These are phyloP conservation scores for Microsporum audouinii DNA, from an alignment of 2,329 filamentous ascomycete genomes.

Conservation along the genomic window DNA sequence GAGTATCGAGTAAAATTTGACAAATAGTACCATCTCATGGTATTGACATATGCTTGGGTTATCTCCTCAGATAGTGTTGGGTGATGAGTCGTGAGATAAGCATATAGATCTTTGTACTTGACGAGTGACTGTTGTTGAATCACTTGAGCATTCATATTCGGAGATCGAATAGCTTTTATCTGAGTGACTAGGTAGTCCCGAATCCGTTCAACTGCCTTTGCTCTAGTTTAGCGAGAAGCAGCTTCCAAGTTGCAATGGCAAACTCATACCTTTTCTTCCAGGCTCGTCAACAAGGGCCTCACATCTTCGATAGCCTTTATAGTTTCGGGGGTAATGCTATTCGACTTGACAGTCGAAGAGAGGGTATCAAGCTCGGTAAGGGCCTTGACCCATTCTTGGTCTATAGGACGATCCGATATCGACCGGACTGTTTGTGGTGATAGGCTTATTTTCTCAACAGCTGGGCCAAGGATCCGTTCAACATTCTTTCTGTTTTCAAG, in stretches of 20 bases:
- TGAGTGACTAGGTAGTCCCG: slow-evolving; percentile 88
- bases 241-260: neutral
- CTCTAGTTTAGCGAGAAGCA: slow-evolving; percentile 4
- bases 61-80: slow-evolving; percentile 79
- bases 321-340: slow-evolving; percentile 47
- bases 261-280: slow-evolving; percentile 61
- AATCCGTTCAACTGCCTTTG: slow-evolving; percentile 76
- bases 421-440: slow-evolving; percentile 72
- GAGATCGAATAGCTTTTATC: slow-evolving; percentile 85
- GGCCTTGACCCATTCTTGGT: slow-evolving; percentile 76
- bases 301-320: slow-evolving; percentile 74
- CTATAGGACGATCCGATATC: slow-evolving; percentile 78
- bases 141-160: slow-evolving; percentile 92
- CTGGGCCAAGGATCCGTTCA: slow-evolving; percentile 73
- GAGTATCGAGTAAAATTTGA: slow-evolving; percentile 86
- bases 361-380: slow-evolving; percentile 75
- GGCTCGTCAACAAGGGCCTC: slow-evolving; percentile 69
- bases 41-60: slow-evolving; percentile 86
- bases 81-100: slow-evolving; percentile 74
- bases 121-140: slow-evolving; percentile 90
- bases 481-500: slow-evolving; percentile 82
- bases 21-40: slow-evolving; percentile 96
- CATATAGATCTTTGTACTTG: slow-evolving; percentile 75
- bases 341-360: slow-evolving; percentile 58
- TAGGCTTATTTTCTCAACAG: slow-evolving; percentile 84